Evolutionary conservation across 2,329 filamentous ascomycete genomes (phyloP).

Genomic region (Aspergillus sp.): DNA sequence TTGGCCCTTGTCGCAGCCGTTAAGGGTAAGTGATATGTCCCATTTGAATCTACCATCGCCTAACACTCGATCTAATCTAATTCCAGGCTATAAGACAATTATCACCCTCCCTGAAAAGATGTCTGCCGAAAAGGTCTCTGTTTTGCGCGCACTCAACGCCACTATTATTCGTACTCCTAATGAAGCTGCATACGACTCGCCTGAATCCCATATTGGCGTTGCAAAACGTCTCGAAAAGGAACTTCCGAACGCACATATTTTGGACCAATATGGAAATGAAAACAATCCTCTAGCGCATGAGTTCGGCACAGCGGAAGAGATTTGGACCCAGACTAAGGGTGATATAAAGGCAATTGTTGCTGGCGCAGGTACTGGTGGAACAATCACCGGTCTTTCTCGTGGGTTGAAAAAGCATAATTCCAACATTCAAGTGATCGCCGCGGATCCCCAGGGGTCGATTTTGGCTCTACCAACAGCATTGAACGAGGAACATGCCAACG

Average conservation of each 20-base stretch:
- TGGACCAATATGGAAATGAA: constrained; percentile 90
- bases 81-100: constrained; percentile 81
- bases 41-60: neutral
- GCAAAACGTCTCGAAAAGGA: constrained; percentile 88
- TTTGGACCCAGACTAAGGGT: constrained; percentile 86
- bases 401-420: constrained; percentile 86
- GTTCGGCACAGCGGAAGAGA: constrained; percentile 90
- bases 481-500: constrained; percentile 77
- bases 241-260: constrained; percentile 92
- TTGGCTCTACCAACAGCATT: constrained; percentile 76
- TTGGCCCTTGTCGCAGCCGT: constrained; percentile 90
- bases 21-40: constrained; percentile 56
- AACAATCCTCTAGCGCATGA: constrained; percentile 96
- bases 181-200: constrained; percentile 89
- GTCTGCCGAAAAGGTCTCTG: constrained; percentile 96
- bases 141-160: constrained; percentile 87
- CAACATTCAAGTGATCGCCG: constrained; percentile 83
- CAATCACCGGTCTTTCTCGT: constrained; percentile 82
- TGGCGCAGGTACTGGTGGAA: constrained; percentile 92
- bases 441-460: constrained; percentile 89
- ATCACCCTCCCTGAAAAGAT: constrained; percentile 99
- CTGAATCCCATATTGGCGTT: constrained; percentile 96
- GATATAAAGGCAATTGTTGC: constrained; percentile 81
- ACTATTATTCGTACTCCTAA: constrained; percentile 98
- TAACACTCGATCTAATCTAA: no score